These are phyloP conservation scores for Aspergillus jensenii DNA, from an alignment of 2,329 filamentous ascomycete species.

Conservation along the genomic window DNA sequence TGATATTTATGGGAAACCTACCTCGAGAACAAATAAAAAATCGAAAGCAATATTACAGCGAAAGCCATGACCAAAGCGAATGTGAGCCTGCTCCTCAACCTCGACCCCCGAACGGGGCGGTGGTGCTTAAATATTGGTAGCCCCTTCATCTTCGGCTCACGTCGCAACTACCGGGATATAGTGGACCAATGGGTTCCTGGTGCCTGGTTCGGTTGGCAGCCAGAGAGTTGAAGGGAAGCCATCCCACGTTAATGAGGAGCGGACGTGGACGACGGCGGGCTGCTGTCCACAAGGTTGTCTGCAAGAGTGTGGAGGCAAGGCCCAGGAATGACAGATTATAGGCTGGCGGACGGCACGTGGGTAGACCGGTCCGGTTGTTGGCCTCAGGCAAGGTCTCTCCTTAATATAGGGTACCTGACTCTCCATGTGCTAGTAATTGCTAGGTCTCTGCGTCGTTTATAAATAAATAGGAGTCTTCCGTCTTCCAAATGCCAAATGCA, in stretches of 20 bases:
- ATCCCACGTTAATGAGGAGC: neutral
- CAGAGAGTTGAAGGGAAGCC: neutral
- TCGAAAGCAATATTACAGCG: slow-evolving; percentile 10
- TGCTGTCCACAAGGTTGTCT: neutral
- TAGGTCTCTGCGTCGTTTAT: too few species aligned
- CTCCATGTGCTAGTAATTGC: too few species aligned
- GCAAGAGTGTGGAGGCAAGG: neutral
- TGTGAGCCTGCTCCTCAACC: neutral
- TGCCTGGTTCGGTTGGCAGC: neutral
- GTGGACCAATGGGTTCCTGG: neutral
- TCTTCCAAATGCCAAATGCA: neutral
- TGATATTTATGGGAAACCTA: neutral
- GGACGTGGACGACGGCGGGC: neutral
- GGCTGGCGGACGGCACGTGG: slow-evolving; percentile 2
- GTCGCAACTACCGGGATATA: neutral
- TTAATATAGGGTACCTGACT: neutral
- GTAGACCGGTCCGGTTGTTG: neutral
- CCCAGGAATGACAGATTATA: neutral
- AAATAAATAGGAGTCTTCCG: neutral
- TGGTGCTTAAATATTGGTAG: slow-evolving; percentile 11
- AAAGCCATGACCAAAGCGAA: slow-evolving; percentile 14
- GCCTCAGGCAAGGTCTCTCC: neutral
- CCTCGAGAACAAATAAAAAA: slow-evolving; percentile 15
- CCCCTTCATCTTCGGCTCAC: slow-evolving; percentile 16
- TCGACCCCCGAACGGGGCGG: neutral